These are phyloP conservation scores for Graphilbum fragrans DNA, from an alignment of 2,329 filamentous ascomycete genomes.

Conservation along the genomic window DNA sequence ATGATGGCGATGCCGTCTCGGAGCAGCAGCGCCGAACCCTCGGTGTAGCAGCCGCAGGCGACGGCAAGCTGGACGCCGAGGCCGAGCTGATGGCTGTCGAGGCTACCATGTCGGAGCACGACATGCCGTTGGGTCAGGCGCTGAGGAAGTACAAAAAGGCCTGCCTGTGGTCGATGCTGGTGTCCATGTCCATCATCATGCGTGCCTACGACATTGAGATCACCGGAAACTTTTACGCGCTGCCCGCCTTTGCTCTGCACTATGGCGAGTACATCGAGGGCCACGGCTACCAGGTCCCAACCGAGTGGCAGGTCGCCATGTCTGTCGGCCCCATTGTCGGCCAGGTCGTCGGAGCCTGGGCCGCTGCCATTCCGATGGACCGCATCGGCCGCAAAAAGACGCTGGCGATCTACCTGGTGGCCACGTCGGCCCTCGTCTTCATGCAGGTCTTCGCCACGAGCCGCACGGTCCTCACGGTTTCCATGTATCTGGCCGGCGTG, in stretches of 20 bases:
- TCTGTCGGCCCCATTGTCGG: no score
- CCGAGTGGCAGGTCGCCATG: conserved; percentile 28
- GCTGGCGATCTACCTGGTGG: conserved; percentile 23
- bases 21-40: no score
- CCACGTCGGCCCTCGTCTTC: conserved; percentile 38
- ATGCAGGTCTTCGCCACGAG: conserved; percentile 45
- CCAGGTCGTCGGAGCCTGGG: no score
- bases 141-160: conserved; percentile 26
- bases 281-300: conserved; percentile 18
- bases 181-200: conserved; percentile 45
- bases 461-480: conserved; percentile 36
- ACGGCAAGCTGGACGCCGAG: conserved; percentile 1
- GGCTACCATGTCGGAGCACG: conserved; percentile 23
- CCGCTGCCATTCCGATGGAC: no score
- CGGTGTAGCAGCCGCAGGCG: no score
- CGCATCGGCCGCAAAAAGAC: conserved; percentile 26
- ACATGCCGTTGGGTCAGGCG: conserved; percentile 22
- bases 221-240: conserved; percentile 46
- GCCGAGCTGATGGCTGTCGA: conserved; percentile 7
- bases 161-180: conserved; percentile 39
- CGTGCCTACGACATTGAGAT: conserved; percentile 49
- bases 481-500: conserved; percentile 43
- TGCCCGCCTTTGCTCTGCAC: conserved; percentile 37
- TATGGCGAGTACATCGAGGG: conserved; percentile 26
- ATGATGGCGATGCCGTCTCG: no score